Percentiles rank a stretch among this genome's conserved stretches.
Evolutionary conservation across 768 basidiomycete species (phyloP).

Genomic region (Lenzites betulinus): DNA sequence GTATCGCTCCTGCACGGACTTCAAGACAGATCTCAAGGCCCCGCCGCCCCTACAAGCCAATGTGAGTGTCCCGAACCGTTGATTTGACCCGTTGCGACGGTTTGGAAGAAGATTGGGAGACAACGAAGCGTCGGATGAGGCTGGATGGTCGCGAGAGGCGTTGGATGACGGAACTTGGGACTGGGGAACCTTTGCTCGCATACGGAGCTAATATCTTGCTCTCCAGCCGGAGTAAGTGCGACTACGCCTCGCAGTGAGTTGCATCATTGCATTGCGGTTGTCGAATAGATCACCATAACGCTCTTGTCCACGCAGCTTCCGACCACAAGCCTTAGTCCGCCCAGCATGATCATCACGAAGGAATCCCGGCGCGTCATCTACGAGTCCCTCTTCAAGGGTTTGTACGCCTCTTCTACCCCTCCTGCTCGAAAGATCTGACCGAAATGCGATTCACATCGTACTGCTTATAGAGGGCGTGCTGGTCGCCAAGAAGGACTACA

Average conservation of each 20-base stretch:
- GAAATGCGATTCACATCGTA: background rate
- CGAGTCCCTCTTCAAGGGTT: conserved; percentile 99
- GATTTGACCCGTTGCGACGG: conserved; percentile 1
- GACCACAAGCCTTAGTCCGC: conserved; percentile 32
- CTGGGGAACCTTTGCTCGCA: conserved; percentile 4
- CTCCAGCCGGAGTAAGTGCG: conserved; percentile 39
- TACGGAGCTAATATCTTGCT: conserved; percentile 26
- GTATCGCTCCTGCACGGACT: conserved; percentile 37
- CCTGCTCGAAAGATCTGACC: background rate
- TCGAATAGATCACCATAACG: background rate
- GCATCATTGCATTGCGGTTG: background rate
- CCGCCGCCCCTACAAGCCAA: conserved; percentile 29
- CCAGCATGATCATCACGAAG: conserved; percentile 96
- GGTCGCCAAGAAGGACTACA: conserved; percentile 99
- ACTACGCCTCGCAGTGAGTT: conserved; percentile 40
- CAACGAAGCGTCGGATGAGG: conserved; percentile 18
- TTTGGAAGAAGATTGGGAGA: conserved; percentile 12
- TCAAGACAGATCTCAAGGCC: conserved; percentile 39
- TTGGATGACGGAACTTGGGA: conserved; percentile 35
- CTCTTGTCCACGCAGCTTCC: conserved; percentile 30
- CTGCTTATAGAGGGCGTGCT: conserved; percentile 83
- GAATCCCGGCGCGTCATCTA: conserved; percentile 94
- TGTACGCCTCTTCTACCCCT: conserved; percentile 30
- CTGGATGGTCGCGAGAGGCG: conserved; percentile 35
- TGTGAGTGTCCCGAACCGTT: conserved; percentile 27